Percentiles rank a stretch among this genome's conserved stretches.
These are phyloP conservation scores for Plasmodium adleri DNA, from an alignment of 169 alveolate species.

Conservation along the genomic window DNA sequence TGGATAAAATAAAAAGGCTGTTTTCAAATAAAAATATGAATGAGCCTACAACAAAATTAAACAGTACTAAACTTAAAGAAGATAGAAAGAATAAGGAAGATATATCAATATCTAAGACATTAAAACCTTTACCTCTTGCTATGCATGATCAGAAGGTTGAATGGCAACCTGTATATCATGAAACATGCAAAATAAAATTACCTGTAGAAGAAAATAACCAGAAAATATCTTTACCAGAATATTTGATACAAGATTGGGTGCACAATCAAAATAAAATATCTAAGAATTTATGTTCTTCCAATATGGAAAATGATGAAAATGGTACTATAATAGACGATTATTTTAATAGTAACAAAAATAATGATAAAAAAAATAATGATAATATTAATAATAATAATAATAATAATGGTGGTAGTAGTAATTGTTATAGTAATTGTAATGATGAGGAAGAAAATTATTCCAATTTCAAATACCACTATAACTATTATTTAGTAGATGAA, in stretches of 20 bases:
- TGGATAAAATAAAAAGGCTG: conserved; percentile 60
- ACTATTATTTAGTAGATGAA: conserved; percentile 74
- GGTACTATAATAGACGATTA: neutral
- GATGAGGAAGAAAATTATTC: conserved; percentile 48
- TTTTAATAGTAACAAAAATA: neutral
- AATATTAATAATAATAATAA: neutral
- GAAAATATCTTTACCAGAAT: conserved; percentile 49
- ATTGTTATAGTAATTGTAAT: conserved; percentile 10
- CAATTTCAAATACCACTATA: conserved; percentile 65
- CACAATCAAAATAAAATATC: conserved; percentile 34
- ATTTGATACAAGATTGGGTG: conserved; percentile 51
- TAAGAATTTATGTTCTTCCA: conserved; percentile 6
- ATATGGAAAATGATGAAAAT: neutral
- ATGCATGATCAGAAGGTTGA: conserved; percentile 22
- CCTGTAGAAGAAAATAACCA: conserved; percentile 47
- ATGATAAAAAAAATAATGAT: neutral
- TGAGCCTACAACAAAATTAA: conserved; percentile 17
- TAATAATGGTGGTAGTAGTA: neutral
- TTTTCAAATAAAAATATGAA: conserved; percentile 38
- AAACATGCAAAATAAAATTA: conserved; percentile 73
- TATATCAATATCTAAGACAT: neutral
- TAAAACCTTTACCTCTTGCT: neutral
- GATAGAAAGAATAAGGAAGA: conserved; percentile 16
- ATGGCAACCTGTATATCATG: conserved; percentile 77
- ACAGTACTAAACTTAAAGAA: conserved; percentile 34